phyloP scores from a whole-genome alignment of 2,329 filamentous ascomycete species.

The Cladosporium cucumerinum region DNA sequence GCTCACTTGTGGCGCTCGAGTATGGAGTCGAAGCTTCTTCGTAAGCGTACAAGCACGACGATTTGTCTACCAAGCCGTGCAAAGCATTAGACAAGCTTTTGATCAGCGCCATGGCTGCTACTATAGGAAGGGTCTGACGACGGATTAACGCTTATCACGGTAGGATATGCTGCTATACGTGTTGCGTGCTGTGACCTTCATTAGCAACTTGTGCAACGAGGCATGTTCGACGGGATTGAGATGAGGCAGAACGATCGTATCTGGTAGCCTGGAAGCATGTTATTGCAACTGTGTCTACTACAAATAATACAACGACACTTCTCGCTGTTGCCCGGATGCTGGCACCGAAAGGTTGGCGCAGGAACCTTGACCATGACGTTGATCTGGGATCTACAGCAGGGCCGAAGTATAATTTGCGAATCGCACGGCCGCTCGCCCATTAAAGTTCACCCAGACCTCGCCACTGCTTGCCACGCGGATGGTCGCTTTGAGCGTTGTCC shows the following conservation, averaged over 20 bases:
- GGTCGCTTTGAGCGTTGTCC: too few relatives aligned
- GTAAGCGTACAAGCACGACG: neutral
- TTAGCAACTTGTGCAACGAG: neutral
- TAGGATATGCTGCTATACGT: neutral
- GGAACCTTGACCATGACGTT: conserved; percentile 1
- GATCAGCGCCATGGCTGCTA: conserved; percentile 7
- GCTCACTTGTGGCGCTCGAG: neutral
- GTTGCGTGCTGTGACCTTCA: neutral
- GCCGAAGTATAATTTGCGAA: neutral
- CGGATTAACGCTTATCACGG: neutral
- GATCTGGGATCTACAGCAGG: neutral
- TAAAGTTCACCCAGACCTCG: neutral
- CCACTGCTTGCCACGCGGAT: neutral
- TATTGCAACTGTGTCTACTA: neutral
- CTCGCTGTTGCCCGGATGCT: neutral
- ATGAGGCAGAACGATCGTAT: too few relatives aligned
- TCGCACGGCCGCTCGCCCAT: neutral
- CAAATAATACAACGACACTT: neutral
- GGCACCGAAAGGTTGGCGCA: neutral
- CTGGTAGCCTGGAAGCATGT: neutral
- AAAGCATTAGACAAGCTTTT: conserved; percentile 15
- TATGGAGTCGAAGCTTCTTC: neutral
- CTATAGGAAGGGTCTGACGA: neutral
- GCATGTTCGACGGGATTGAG: neutral
- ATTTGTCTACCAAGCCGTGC: neutral